Base-by-base conservation (phyloP, 1,284 basidiomycete genomes). In the Apiotrichum laibachii region DNA sequence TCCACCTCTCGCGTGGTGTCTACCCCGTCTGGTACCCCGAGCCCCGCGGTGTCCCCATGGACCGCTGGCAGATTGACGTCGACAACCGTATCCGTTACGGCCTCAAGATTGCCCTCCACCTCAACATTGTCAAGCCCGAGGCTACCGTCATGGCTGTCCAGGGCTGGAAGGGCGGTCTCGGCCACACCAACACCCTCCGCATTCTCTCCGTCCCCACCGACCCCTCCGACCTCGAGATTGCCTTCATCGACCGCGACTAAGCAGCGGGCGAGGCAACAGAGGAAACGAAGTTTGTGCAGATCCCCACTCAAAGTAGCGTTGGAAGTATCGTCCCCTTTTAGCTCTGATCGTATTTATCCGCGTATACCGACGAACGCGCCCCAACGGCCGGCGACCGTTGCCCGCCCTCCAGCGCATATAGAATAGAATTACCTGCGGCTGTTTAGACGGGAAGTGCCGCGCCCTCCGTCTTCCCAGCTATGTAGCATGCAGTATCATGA, bases 21-120 rank as follows among this genome's bases (percentile, higher is more conserved):
- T 99, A 99, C 80, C 94, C 95, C 37, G 92, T 97, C 85, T 90
- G 69, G 65, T 99, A 98, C 83, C 83, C 88, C 43, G 91, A 96
- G 81, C 88, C 92, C 22, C 85, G 94, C 60, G 93, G 93, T 55
- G 85, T 95, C 67, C 85, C 85, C 64, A 83, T 84, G 55, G 85
- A 89, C 73, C 92, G 94, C 79, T 99, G 96, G 96, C 96, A 99
- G 83, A 92, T 86, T 57, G 96, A 99, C 79, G 95, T 97, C 42
- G 74, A 79, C 72, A 77, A 76, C 77, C 71, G 76, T 60, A 77
- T 80, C 71, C 71, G 77, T 57, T 98, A 88, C 73, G 96, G 94
- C 66, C 84, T 99, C 76, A 85, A 87, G 76, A 88, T 84, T 75
- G 96, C 92, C n/a, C 83, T 99, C 52, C 82, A 82, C 42, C 80